These are phyloP conservation scores for Leucosporidium creatinivorum DNA, from an alignment of 768 basidiomycete species.

Conservation along the genomic window DNA sequence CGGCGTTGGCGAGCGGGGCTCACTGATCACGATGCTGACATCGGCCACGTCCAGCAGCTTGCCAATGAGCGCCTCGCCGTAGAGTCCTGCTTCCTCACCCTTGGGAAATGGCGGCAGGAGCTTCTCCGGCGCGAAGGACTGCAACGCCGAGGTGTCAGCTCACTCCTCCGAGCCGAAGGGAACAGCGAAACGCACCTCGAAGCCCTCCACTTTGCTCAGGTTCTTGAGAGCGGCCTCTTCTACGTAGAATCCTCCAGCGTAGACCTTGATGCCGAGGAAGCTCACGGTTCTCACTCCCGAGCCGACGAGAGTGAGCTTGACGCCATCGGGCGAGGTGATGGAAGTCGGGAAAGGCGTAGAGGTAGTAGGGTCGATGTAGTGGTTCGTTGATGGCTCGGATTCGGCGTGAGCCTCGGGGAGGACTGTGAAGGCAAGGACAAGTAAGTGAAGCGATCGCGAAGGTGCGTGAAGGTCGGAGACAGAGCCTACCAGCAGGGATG, in stretches of 20 bases:
- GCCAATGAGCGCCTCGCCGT: conserved; percentile 39
- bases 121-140: conserved; percentile 12
- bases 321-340: background rate
- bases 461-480: too few relatives aligned
- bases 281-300: conserved; percentile 45
- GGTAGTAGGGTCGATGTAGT: conserved; percentile 42
- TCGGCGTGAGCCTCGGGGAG: conserved; percentile 4
- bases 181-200: conserved; percentile 33
- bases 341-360: conserved; percentile 39
- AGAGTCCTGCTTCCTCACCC: conserved; percentile 3
- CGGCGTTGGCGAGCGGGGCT: conserved; percentile 5
- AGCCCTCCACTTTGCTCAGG: conserved; percentile 35
- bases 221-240: conserved; percentile 27
- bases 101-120: conserved; percentile 18
- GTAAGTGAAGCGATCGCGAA: too few relatives aligned
- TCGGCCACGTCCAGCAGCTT: conserved; percentile 37
- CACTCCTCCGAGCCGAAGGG: too few relatives aligned
- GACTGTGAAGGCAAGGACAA: background rate
- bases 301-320: conserved; percentile 40
- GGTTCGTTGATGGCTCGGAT: background rate
- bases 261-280: conserved; percentile 44
- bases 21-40: conserved; percentile 43
- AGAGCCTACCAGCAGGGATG: too few relatives aligned
- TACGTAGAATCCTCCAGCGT: conserved; percentile 44
- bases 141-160: background rate